Evolutionary conservation across 2,329 filamentous ascomycete species (phyloP).

Genomic region (Verruconis gallopava): DNA sequence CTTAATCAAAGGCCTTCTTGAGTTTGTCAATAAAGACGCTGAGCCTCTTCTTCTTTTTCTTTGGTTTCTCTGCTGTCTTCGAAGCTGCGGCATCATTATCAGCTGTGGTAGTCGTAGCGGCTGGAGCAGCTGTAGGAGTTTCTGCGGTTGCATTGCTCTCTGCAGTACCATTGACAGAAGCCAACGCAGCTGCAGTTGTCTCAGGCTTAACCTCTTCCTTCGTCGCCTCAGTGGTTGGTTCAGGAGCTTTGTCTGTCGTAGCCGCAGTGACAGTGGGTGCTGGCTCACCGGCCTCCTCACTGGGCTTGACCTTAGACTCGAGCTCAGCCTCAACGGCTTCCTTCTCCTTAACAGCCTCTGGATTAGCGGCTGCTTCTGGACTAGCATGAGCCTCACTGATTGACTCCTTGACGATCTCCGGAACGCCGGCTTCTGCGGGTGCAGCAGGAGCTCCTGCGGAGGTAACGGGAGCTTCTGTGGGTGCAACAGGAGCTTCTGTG

Average conservation of each 20-base stretch:
- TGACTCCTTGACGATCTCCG: constrained; percentile 32
- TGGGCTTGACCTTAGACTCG: constrained; percentile 40
- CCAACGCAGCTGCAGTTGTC: neutral
- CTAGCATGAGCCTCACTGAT: constrained; percentile 39
- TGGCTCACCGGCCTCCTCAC: constrained; percentile 30
- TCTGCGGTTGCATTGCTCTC: constrained; percentile 2
- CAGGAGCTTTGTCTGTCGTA: constrained; percentile 18
- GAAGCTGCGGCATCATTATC: constrained; percentile 23
- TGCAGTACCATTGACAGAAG: constrained; percentile 24
- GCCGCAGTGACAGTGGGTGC: constrained; percentile 29
- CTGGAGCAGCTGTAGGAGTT: constrained; percentile 17
- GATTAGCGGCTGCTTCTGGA: constrained; percentile 60
- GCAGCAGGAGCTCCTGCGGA: too few species aligned
- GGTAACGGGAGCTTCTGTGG: too few species aligned
- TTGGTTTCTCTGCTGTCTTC: too few species aligned
- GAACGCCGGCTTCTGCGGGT: constrained; percentile 14
- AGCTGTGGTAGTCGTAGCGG: constrained; percentile 23
- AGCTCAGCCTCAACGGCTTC: constrained; percentile 61
- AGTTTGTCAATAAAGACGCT: constrained; percentile 34
- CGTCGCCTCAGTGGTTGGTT: constrained; percentile 16
- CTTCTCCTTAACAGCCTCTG: constrained; percentile 61
- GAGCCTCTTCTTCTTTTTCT: constrained; percentile 35
- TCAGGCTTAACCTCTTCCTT: constrained; percentile 9
- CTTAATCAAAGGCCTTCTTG: constrained; percentile 32
- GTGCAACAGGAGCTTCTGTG: constrained; percentile 12